Evolutionary conservation across 495 filamentous ascomycete genomes (phyloP).

Genomic region (Aspergillus bridgeri): DNA sequence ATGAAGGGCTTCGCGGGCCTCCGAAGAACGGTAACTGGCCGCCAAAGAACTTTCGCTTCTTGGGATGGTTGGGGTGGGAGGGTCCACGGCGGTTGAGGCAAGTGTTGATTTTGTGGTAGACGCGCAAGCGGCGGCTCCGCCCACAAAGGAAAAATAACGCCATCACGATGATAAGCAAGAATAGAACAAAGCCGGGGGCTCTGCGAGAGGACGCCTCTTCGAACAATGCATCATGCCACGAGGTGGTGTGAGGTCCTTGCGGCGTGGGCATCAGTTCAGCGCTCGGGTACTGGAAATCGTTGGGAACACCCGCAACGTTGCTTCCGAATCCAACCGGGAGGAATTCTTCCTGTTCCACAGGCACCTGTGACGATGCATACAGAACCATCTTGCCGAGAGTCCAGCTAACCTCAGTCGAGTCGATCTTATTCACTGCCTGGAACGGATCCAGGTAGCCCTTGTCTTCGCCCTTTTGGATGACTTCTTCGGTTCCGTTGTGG

Average conservation of each 20-base stretch:
- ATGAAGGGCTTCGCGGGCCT: constrained; percentile 55
- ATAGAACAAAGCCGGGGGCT: constrained; percentile 70
- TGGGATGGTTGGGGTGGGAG: constrained; percentile 50
- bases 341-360: constrained; percentile 52
- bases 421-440: constrained; percentile 89
- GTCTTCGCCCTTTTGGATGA: constrained; percentile 64
- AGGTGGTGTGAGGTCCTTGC: constrained; percentile 52
- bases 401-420: constrained; percentile 94
- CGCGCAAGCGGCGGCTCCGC: constrained; percentile 64
- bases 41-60: constrained; percentile 49
- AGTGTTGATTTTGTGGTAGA: constrained; percentile 57
- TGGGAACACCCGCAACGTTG: constrained; percentile 64
- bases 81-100: constrained; percentile 49
- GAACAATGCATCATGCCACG: constrained; percentile 73
- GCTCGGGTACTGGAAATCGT: constrained; percentile 86
- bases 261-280: constrained; percentile 45
- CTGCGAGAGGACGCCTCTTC: constrained; percentile 57
- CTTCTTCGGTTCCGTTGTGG: constrained; percentile 73
- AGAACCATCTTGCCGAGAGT: constrained; percentile 97
- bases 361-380: constrained; percentile 87
- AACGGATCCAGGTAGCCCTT: constrained; percentile 87
- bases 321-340: constrained; percentile 88
- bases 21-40: constrained; percentile 53
- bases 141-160: constrained; percentile 63
- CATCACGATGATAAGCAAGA: constrained; percentile 68